Percentiles rank a stretch among this genome's conserved stretches.
Evolutionary conservation across 306 rosid species (phyloP).

Genomic region (Luffa acutangula): DNA sequence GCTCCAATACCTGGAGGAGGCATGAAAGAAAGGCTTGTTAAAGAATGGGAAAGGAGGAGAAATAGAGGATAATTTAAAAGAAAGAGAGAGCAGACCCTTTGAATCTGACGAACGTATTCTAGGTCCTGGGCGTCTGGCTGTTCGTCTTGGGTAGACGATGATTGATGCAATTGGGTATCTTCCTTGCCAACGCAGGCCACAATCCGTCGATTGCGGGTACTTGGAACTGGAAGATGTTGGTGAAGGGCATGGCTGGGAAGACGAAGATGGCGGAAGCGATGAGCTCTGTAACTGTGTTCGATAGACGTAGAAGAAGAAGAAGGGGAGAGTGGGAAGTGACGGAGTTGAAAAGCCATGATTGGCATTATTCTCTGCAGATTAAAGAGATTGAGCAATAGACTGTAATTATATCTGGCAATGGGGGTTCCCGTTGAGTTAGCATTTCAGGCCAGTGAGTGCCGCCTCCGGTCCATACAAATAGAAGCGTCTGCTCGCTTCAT

Average conservation of each 20-base stretch:
- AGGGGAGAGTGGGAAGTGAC: conserved; percentile 11
- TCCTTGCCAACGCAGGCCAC: conserved; percentile 17
- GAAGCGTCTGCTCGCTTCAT: too few relatives aligned
- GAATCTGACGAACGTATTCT: conserved; percentile 48
- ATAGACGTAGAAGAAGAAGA: conserved; percentile 1
- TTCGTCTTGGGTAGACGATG: conserved; percentile 25
- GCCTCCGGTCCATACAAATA: neutral
- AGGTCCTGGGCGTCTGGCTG: conserved; percentile 43
- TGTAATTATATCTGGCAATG: neutral
- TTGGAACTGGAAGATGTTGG: neutral
- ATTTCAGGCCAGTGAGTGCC: neutral
- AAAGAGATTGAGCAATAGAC: neutral
- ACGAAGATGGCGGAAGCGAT: neutral
- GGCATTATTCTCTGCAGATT: neutral
- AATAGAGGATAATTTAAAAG: neutral
- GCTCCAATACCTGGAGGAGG: conserved; percentile 58
- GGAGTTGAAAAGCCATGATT: conserved; percentile 10
- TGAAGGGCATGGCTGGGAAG: neutral
- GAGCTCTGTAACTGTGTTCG: neutral
- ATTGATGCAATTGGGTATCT: conserved; percentile 10
- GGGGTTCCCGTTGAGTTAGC: neutral
- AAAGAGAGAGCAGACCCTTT: conserved; percentile 33
- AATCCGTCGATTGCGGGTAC: neutral
- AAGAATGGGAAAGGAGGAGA: neutral
- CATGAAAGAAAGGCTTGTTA: neutral